phyloP scores from a whole-genome alignment of 2,329 filamentous ascomycete genomes.

The Alternaria arbusti region DNA sequence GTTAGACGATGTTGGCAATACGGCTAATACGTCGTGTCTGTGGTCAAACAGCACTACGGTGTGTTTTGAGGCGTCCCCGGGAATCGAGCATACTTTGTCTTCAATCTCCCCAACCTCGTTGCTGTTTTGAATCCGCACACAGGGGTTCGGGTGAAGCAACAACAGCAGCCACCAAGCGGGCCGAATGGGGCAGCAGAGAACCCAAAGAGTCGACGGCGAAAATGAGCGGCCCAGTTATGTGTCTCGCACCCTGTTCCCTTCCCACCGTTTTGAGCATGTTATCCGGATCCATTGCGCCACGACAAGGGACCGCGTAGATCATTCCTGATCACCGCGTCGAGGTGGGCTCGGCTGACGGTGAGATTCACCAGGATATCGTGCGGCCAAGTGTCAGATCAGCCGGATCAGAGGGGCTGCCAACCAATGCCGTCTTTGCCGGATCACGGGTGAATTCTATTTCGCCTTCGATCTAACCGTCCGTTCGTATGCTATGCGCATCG shows the following conservation, averaged over 20 bases:
- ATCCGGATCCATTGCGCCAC: slow-evolving; percentile 41
- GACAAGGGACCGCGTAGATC: slow-evolving; percentile 44
- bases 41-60: neutral
- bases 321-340: slow-evolving; percentile 35
- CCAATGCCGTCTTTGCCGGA: slow-evolving; percentile 19
- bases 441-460: slow-evolving; percentile 15
- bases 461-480: slow-evolving; percentile 13
- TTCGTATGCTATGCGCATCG: slow-evolving; percentile 13
- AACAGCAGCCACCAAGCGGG: slow-evolving; percentile 7
- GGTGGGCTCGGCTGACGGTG: slow-evolving; percentile 38
- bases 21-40: neutral
- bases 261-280: slow-evolving; percentile 38
- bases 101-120: neutral
- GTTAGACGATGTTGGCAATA: neutral
- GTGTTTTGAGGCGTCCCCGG: neutral
- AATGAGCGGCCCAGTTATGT: slow-evolving; percentile 18
- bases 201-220: slow-evolving; percentile 19
- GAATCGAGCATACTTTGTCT: neutral
- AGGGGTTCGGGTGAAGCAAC: slow-evolving; percentile 5
- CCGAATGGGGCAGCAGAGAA: slow-evolving; percentile 12
- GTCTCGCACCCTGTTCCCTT: slow-evolving; percentile 31
- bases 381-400: slow-evolving; percentile 47
- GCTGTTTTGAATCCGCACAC: neutral
- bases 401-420: slow-evolving; percentile 26
- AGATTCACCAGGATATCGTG: slow-evolving; percentile 24